Evolutionary conservation across 2,329 filamentous ascomycete species (phyloP).

Genomic region (Metarhizium humberi): DNA sequence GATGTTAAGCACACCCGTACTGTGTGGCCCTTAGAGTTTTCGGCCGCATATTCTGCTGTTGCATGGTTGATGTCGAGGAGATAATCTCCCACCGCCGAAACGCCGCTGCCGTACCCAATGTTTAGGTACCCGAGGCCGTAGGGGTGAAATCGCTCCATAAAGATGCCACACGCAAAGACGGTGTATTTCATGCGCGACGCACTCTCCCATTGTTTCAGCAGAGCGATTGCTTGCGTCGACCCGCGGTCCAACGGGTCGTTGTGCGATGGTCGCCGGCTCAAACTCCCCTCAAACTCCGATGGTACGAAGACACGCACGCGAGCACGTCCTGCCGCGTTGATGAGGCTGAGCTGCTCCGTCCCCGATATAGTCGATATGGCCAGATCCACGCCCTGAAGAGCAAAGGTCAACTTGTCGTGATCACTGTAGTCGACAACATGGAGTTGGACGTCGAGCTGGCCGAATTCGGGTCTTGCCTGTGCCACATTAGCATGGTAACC

Average conservation of each 20-base stretch:
- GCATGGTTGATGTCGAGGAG: conserved; percentile 52
- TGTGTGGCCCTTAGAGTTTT: conserved; percentile 36
- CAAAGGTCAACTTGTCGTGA: conserved; percentile 48
- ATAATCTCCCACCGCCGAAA: conserved; percentile 52
- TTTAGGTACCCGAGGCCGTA: conserved; percentile 51
- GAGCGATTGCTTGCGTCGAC: conserved; percentile 44
- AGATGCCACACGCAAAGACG: conserved; percentile 63
- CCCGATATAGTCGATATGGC: conserved; percentile 68
- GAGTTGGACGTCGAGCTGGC: conserved; percentile 52
- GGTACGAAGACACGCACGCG: conserved; percentile 63
- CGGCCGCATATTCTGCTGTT: conserved; percentile 51
- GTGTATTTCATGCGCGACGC: conserved; percentile 54
- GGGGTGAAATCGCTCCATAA: conserved; percentile 67
- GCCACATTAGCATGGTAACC: conserved; percentile 11
- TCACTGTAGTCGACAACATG: conserved; percentile 59
- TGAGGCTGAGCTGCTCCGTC: conserved; percentile 57
- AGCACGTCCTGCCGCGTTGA: conserved; percentile 57
- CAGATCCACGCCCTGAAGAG: conserved; percentile 62
- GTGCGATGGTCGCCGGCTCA: conserved; percentile 39
- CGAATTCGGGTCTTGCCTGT: conserved; percentile 45
- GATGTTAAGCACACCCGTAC: conserved; percentile 60
- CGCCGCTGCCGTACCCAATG: conserved; percentile 48
- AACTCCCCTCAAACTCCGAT: conserved; percentile 63
- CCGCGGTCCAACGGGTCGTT: conserved; percentile 54
- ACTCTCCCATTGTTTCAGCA: conserved; percentile 44